phyloP scores from a whole-genome alignment of 208 protist species.

The Blechomonas ayalai region DNA sequence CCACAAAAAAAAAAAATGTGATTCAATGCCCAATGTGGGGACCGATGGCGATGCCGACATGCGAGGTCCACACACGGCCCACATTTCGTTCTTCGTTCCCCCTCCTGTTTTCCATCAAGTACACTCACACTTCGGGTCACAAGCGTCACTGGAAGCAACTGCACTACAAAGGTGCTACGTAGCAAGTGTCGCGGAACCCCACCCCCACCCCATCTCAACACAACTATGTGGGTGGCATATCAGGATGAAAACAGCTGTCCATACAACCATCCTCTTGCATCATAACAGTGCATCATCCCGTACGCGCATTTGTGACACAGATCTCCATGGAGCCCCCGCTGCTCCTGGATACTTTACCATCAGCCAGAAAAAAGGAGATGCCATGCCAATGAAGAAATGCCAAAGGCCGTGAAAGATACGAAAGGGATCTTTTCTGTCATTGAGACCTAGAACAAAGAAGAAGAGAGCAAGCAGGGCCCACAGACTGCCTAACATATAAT shows the following conservation, averaged over 20 bases:
- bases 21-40: too few relatives aligned
- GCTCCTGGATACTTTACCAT: constrained; percentile 13
- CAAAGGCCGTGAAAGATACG: constrained; percentile 73
- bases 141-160: too few relatives aligned
- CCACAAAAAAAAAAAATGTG: too few relatives aligned
- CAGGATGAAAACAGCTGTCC: constrained; percentile 2
- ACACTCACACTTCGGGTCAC: too few relatives aligned
- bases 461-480: constrained; percentile 17
- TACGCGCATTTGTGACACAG: neutral
- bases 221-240: neutral
- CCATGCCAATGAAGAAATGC: constrained; percentile 56
- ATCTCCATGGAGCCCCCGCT: neutral
- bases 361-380: constrained; percentile 45
- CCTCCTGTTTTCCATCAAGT: too few relatives aligned
- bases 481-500: constrained; percentile 15
- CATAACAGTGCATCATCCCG: neutral
- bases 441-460: constrained; percentile 52
- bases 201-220: too few relatives aligned
- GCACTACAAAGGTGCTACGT: too few relatives aligned
- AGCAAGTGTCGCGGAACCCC: too few relatives aligned
- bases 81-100: too few relatives aligned
- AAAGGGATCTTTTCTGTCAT: constrained; percentile 49
- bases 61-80: too few relatives aligned
- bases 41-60: too few relatives aligned
- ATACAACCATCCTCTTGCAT: constrained; percentile 3